Evolutionary conservation across 306 rosid species (phyloP), one percentile per base, ranked within the genome.

Genomic region (Fragaria iinumae): DNA sequence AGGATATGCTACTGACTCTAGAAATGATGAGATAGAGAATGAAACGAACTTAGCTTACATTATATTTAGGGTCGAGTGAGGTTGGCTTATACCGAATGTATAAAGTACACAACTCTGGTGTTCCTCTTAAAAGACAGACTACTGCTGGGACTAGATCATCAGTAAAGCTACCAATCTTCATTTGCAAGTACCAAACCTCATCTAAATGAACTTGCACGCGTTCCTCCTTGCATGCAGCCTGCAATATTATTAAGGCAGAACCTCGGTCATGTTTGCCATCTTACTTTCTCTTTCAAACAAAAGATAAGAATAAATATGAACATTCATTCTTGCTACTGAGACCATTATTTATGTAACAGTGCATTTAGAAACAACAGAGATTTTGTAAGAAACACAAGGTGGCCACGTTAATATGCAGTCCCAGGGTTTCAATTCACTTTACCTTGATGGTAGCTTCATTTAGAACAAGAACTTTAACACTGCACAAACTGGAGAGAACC

Each of bases 361-460:
- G 63, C 32, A n/a, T 21, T 9, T 53, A 2, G 10, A 56, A 18
- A 18, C 10, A 52, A 9, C 0, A 21, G 32, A 6, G 63, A 56
- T 7, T 21, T 18, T 55, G 63, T 21, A 3, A 9, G 63, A 56
- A 56, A 21, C 29, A 8, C n/a, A 7, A 2, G n/a, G 12, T 21
- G 9, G 63, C 63, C 11, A 9, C 21, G 4, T 21, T 21, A 9
- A 56, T 9, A 56, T 8, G 32, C 63, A 56, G 5, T 21, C 63
- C 11, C 63, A 56, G 23, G 13, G 32, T 10, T n/a, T 56, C 11
- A 8, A 20, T n/a, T 56, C 32, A 56, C 29, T 56, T 56, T 56
- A 56, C 63, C 63, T 56, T 21, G 29, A 56, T 56, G 63, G 63
- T 56, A n/a, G 63, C 63, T 56, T 56, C 63, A 56, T 56, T 56